phyloP scores from a whole-genome alignment of 129 eudicot species.

The Mikania micrantha region DNA sequence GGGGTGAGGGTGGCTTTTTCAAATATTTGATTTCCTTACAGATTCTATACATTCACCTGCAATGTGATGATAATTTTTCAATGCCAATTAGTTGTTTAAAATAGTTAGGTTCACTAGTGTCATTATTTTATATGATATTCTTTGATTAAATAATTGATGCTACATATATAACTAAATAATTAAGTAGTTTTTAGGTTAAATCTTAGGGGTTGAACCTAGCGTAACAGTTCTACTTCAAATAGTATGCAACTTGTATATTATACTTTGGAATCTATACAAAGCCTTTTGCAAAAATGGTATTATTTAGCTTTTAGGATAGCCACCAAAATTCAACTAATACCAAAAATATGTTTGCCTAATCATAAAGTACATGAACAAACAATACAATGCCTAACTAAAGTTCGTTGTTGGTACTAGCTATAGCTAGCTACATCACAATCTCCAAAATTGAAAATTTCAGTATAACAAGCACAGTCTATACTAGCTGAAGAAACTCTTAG shows the following conservation, averaged over 20 bases:
- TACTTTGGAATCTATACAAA: background rate
- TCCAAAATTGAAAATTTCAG: slow-evolving; percentile 16
- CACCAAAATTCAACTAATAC: slow-evolving; percentile 19
- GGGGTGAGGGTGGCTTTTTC: slow-evolving; percentile 9
- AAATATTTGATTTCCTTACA: slow-evolving; percentile 23
- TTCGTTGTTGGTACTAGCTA: slow-evolving; percentile 10
- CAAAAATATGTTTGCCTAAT: slow-evolving; percentile 33
- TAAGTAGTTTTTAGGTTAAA: too few species aligned
- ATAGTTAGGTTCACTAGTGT: slow-evolving; percentile 28
- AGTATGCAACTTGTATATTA: background rate
- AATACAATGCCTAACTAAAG: slow-evolving; percentile 26
- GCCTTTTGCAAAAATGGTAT: slow-evolving; percentile 3
- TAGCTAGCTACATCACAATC: too few species aligned
- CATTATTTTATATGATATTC: slow-evolving; percentile 22
- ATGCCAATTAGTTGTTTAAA: slow-evolving; percentile 6
- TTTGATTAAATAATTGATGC: background rate
- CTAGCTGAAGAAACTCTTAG: background rate
- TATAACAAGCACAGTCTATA: background rate
- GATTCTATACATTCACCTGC: slow-evolving; percentile 41
- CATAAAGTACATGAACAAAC: slow-evolving; percentile 28
- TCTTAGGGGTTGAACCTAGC: too few species aligned
- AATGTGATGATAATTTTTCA: slow-evolving; percentile 27
- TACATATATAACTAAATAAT: too few species aligned
- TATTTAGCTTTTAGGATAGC: slow-evolving; percentile 19
- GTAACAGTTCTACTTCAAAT: background rate